These are phyloP conservation scores for Waltiozyma sp. DNA, from an alignment of 1,139 yeast genomes.

Conservation along the genomic window DNA sequence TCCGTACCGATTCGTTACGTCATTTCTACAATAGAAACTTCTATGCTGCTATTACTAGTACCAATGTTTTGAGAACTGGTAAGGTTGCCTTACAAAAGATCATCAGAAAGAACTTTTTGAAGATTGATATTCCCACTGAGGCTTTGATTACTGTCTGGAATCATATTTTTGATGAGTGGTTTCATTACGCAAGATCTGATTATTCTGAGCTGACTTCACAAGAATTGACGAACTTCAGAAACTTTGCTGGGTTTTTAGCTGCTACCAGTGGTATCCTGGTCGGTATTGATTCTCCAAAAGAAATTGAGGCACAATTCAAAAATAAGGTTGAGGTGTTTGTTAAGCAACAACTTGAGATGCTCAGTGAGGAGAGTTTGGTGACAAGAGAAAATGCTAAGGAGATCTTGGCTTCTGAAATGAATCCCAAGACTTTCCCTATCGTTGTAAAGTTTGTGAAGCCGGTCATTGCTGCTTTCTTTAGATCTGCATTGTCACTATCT, in stretches of 20 bases:
- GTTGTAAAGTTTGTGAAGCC: conserved; percentile 24
- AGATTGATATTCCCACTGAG: conserved; percentile 46
- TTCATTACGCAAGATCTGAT: conserved; percentile 19
- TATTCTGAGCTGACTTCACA: conserved; percentile 16
- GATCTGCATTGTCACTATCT: conserved; percentile 10
- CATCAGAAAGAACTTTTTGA: conserved; percentile 42
- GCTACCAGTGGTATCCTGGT: conserved; percentile 47
- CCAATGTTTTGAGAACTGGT: conserved; percentile 57
- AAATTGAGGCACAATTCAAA: conserved; percentile 25
- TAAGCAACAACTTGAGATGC: conserved; percentile 28
- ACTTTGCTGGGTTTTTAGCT: conserved; percentile 51
- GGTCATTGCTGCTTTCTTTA: conserved; percentile 16
- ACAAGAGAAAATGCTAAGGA: conserved; percentile 41
- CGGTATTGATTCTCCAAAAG: conserved; percentile 23
- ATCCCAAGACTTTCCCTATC: conserved; percentile 30
- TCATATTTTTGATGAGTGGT: conserved; percentile 48
- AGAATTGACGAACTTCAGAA: conserved; percentile 36
- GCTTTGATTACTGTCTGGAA: conserved; percentile 55
- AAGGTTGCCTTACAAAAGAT: conserved; percentile 68
- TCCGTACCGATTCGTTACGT: conserved; percentile 12
- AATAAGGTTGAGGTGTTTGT: conserved; percentile 42
- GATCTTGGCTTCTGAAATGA: conserved; percentile 32
- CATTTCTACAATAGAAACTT: conserved; percentile 31
- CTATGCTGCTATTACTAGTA: conserved; percentile 40
- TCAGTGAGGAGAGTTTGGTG: conserved; percentile 39